These are phyloP conservation scores for Vanderwaltozyma yarrowii DNA, from an alignment of 805 yeast species.

Conservation along the genomic window DNA sequence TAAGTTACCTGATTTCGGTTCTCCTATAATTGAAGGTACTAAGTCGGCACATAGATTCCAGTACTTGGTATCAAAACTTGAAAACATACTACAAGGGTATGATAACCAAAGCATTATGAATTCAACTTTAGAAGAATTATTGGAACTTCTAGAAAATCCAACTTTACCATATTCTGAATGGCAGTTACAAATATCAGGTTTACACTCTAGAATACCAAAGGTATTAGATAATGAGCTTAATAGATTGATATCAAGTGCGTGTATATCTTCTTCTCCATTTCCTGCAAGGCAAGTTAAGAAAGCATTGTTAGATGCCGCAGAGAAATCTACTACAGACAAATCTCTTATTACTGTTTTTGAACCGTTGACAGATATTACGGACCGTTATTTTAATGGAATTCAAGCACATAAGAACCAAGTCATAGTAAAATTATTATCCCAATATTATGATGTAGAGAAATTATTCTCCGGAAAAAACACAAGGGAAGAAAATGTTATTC, in stretches of 20 bases:
- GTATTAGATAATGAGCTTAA: conserved; percentile 61
- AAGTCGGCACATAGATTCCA: conserved; percentile 72
- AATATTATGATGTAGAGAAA: conserved; percentile 69
- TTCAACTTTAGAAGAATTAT: conserved; percentile 61
- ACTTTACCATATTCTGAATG: conserved; percentile 91
- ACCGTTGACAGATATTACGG: conserved; percentile 65
- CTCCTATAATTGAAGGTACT: conserved; percentile 72
- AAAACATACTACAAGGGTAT: conserved; percentile 77
- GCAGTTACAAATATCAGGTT: conserved; percentile 74
- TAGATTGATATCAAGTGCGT: conserved; percentile 55
- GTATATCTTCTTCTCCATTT: conserved; percentile 65
- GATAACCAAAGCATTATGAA: conserved; percentile 94
- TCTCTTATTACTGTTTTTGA: conserved; percentile 52
- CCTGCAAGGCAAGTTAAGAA: conserved; percentile 81
- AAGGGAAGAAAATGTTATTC: conserved; percentile 82
- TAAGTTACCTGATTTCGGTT: conserved; percentile 79
- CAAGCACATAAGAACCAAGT: conserved; percentile 73
- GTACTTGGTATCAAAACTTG: conserved; percentile 46
- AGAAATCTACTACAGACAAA: conserved; percentile 39
- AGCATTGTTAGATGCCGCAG: conserved; percentile 50
- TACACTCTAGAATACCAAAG: conserved; percentile 81
- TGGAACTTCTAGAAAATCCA: conserved; percentile 66
- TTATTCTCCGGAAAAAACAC: conserved; percentile 65
- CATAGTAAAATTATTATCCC: conserved; percentile 55
- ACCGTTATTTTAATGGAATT: conserved; percentile 62